Conservation (phyloP, 257 asterid genomes). For the Nicotiana paniculata region DNA sequence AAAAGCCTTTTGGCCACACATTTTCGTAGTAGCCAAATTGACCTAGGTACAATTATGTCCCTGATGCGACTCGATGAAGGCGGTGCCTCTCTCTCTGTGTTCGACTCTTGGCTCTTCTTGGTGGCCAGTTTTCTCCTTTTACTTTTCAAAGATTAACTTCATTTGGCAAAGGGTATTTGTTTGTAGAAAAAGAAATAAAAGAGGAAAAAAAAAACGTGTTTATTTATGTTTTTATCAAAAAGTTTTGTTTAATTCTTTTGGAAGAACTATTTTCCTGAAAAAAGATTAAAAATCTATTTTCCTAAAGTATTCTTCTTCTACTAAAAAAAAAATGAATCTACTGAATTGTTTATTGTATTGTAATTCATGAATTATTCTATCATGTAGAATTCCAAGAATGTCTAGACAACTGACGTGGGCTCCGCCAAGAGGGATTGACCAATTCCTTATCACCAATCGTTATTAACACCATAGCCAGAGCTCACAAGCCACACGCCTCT, state of each 20-base stretch:
- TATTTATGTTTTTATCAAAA: no score
- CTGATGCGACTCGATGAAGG: not conserved
- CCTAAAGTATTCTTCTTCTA: no score
- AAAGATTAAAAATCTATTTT: no score
- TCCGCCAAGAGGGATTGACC: not conserved
- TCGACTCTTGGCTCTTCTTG: constrained; percentile 17
- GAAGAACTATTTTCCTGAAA: no score
- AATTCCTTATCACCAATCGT: not conserved
- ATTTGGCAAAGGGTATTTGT: not conserved
- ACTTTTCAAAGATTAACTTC: not conserved
- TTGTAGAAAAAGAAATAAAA: no score
- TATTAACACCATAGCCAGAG: not conserved
- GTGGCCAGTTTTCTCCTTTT: not conserved
- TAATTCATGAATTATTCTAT: not conserved
- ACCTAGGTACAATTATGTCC: not conserved
- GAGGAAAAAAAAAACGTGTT: no score
- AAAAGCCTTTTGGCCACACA: constrained; percentile 2
- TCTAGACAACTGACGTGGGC: not conserved
- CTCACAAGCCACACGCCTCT: not conserved
- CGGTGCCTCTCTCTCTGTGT: not conserved
- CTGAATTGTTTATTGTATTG: no score
- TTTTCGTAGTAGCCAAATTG: not conserved
- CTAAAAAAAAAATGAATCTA: no score
- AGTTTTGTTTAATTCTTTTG: no score
- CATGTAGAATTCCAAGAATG: not conserved